phyloP scores from a whole-genome alignment of 78 protist species.

The Diacronema lutheri region DNA sequence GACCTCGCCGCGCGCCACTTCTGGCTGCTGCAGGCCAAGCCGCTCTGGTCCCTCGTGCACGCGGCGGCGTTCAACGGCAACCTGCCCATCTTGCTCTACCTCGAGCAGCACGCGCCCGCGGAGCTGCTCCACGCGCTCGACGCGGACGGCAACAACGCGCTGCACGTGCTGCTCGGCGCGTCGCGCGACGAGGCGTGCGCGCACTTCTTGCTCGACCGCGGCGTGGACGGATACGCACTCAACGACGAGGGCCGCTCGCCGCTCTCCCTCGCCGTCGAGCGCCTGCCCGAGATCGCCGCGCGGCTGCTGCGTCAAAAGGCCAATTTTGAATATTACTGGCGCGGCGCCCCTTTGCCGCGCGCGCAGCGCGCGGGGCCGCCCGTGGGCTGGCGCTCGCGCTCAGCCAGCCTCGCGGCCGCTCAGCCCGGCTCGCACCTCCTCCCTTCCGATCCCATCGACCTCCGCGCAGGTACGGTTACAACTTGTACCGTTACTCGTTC shows the following conservation, averaged over 20 bases:
- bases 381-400: too few relatives aligned
- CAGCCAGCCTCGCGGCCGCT: too few relatives aligned
- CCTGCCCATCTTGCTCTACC: not conserved
- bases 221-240: constrained; percentile 1
- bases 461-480: not conserved
- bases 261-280: constrained; percentile 6
- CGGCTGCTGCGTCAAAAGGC: not conserved
- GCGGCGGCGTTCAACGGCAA: constrained; percentile 18
- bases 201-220: not conserved
- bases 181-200: not conserved
- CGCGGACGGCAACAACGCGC: not conserved
- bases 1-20: not conserved
- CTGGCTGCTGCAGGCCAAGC: not conserved
- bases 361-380: too few relatives aligned
- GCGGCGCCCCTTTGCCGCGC: too few relatives aligned
- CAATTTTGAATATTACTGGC: not conserved
- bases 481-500: constrained; percentile 8
- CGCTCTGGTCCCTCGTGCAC: not conserved
- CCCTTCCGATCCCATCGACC: too few relatives aligned
- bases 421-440: too few relatives aligned
- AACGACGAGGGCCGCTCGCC: not conserved
- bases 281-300: not conserved
- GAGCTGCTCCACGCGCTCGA: not conserved
- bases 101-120: not conserved
- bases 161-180: not conserved